phyloP scores from a whole-genome alignment of 352 stramenopile genomes.

The Pythium chondricola region DNA sequence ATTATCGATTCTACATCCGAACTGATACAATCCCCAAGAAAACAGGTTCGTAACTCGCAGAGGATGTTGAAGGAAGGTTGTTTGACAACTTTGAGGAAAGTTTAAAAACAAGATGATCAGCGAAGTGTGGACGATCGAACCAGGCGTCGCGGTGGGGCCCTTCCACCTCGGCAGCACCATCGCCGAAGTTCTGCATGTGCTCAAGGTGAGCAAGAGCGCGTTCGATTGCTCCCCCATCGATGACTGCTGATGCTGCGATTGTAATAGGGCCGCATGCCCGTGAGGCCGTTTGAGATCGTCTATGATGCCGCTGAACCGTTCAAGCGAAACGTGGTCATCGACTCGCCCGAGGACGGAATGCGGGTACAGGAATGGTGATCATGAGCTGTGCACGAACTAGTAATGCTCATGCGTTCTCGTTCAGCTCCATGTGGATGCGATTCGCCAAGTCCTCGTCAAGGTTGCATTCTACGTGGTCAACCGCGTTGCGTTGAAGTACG shows the following conservation, averaged over 20 bases:
- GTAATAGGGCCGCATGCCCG: conserved; percentile 49
- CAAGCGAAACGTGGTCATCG: conserved; percentile 49
- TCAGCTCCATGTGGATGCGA: conserved; percentile 62
- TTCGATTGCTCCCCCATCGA: background rate
- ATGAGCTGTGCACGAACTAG: background rate
- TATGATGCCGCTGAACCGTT: conserved; percentile 67
- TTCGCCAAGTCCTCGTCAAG: conserved; percentile 56
- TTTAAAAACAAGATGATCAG: conserved; percentile 39
- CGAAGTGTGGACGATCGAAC: conserved; percentile 80
- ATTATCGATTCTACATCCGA: no score
- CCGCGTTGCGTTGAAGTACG: conserved; percentile 70
- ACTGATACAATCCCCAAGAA: background rate
- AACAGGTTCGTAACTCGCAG: background rate
- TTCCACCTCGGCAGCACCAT: conserved; percentile 73
- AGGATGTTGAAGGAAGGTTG: conserved; percentile 7
- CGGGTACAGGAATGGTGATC: conserved; percentile 19
- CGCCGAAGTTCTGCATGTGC: conserved; percentile 62
- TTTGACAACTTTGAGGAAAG: background rate
- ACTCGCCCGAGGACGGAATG: conserved; percentile 69
- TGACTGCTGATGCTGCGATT: background rate
- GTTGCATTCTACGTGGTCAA: conserved; percentile 83
- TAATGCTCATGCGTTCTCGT: background rate
- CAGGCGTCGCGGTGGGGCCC: conserved; percentile 67
- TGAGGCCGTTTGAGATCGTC: conserved; percentile 70
- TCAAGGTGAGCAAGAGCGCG: conserved; percentile 40